Conservation (phyloP, 257 asterid species). For the Eustoma russellianum region DNA sequence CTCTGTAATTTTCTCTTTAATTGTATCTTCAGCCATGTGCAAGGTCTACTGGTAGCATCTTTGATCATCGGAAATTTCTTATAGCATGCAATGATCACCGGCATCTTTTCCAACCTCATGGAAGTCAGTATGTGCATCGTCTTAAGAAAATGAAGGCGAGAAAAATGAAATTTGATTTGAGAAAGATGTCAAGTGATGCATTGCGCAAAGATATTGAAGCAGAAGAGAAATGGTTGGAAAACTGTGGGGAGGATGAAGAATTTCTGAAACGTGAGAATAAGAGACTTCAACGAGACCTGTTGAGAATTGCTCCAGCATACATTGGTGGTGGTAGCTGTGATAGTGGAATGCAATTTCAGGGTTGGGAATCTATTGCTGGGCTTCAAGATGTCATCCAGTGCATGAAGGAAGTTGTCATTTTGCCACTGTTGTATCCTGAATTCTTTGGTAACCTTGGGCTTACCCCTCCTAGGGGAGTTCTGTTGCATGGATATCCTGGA, state of each 20-base stretch:
- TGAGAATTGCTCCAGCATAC: constrained; percentile 82
- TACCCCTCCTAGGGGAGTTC: constrained; percentile 96
- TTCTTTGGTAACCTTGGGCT: constrained; percentile 76
- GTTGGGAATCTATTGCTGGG: constrained; percentile 99
- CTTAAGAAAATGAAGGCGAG: constrained; percentile 66
- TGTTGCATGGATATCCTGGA: constrained; percentile 98
- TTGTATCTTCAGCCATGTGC: constrained; percentile 82
- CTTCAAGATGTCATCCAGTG: constrained; percentile 87
- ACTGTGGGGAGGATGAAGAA: constrained; percentile 99
- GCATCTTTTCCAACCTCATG: constrained; percentile 87
- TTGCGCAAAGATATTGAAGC: constrained; percentile 85
- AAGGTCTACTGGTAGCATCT: constrained; percentile 78
- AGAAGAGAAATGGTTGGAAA: constrained; percentile 94
- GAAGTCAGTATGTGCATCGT: constrained; percentile 41
- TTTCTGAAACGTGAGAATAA: constrained; percentile 96
- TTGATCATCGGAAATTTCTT: constrained; percentile 96
- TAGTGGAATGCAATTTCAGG: constrained; percentile 45
- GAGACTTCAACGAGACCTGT: constrained; percentile 93
- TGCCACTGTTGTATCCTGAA: constrained; percentile 92
- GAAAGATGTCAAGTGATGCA: constrained; percentile 71
- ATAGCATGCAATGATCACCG: constrained; percentile 96
- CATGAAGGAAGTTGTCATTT: constrained; percentile 97
- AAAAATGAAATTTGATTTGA: constrained; percentile 67
- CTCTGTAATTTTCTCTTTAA: background rate
- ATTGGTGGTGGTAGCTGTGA: constrained; percentile 71